Base-by-base conservation (phyloP, 2,329 filamentous ascomycete genomes). In the Penicillium sumatraense region DNA sequence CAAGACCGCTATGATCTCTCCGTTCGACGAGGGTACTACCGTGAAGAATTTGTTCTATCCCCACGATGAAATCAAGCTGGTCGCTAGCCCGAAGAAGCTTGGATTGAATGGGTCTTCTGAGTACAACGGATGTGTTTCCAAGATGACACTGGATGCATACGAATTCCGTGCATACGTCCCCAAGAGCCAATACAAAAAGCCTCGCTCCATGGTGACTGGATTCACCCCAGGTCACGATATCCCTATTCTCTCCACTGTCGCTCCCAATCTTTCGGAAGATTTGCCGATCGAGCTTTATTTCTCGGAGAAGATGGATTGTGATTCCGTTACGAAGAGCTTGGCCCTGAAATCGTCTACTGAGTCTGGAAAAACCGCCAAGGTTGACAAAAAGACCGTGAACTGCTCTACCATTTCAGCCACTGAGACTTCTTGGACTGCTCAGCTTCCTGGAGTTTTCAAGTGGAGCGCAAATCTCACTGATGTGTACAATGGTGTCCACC, bases 31-130 rank as follows among this genome's bases (percentile, higher is more conserved):
- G 2, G 80, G 78, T 8, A 81, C 78, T 2, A 81, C 75, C 0
- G 85, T 89, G 57, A 83, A 82, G 65, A 87, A 87, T 61, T 67
- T 89, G 14, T 86, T 89, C 68, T 82, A 82, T 61, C 84, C 85
- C 0, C 84, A 83, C 59, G 83, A 86, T 20, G 78, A 83, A 57
- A 74, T 81, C 53, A 78, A 70, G 0, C 72, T 88, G 18, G 73
- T 75, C 26, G 65, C 68, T 1, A 82, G 82, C 0, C 66, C 73
- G 1, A 67, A 73, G 5, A 72, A 72, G 27, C 75, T 84, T 41
- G 78, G 76, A 10, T 73, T 83, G 36, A 77, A 79, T 52, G 75
- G 75, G 1, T 80, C 79, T 1, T 74, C 66, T 0, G 70, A 77
- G 8, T 70, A 64, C 45, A 85, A 83, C 51, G 86, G 86, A 6